Conservation (phyloP, 306 rosid species). For the Vigna trinervia region DNA sequence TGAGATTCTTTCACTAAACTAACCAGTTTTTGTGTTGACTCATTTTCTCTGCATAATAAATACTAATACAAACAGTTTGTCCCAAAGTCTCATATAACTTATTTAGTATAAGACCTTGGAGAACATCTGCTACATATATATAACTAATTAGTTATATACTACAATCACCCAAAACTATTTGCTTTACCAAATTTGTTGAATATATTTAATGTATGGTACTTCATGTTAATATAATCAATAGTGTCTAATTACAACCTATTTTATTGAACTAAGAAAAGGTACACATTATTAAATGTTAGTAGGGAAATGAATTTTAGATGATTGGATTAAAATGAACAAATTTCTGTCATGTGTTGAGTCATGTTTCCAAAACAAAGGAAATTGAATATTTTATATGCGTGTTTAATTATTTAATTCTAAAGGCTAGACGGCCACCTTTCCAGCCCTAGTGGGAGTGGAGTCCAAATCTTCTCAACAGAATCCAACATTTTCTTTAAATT, state of each 20-base stretch:
- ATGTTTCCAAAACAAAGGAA: background rate
- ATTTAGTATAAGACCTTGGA: background rate
- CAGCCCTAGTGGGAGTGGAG: conserved; percentile 39
- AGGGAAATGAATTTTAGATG: too few species aligned
- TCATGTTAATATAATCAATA: too few species aligned
- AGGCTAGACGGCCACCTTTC: conserved; percentile 41
- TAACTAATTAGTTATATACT: background rate
- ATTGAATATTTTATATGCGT: background rate
- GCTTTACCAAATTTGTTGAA: too few species aligned
- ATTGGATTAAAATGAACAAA: background rate
- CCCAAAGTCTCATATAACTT: background rate
- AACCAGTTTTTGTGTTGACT: too few species aligned
- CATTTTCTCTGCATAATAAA: background rate
- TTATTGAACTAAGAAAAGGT: too few species aligned
- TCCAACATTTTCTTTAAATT: conserved; percentile 27
- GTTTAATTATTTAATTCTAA: conserved; percentile 20
- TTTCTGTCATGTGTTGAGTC: background rate
- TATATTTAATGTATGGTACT: too few species aligned
- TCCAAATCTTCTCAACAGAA: conserved; percentile 43
- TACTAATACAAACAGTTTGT: too few species aligned
- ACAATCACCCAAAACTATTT: background rate
- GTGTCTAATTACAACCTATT: too few species aligned
- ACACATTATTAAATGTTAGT: too few species aligned
- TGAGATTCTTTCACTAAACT: too few species aligned
- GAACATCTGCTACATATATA: background rate